Evolutionary conservation across 768 basidiomycete species (phyloP).

Genomic region (Coprinopsis sp.): DNA sequence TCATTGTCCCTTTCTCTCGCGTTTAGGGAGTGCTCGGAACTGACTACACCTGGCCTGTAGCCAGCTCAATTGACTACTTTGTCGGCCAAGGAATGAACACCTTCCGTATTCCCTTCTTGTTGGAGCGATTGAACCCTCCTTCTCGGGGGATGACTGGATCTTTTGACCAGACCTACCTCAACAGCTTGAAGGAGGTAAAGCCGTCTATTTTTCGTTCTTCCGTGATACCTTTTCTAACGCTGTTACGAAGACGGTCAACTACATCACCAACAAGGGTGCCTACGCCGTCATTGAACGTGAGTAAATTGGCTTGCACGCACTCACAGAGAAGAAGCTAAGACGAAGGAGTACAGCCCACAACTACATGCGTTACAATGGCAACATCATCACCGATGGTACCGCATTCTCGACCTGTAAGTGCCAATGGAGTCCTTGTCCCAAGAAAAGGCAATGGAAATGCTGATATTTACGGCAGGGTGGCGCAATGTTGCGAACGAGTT

Average conservation of each 20-base stretch:
- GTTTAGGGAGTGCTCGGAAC: slow-evolving; percentile 33
- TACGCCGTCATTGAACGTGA: slow-evolving; percentile 49
- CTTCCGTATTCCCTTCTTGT: slow-evolving; percentile 58
- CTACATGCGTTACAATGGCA: slow-evolving; percentile 55
- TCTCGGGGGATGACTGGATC: slow-evolving; percentile 49
- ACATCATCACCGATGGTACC: slow-evolving; percentile 39
- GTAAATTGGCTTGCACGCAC: neutral
- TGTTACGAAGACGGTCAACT: slow-evolving; percentile 43
- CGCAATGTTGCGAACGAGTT: too few relatives aligned
- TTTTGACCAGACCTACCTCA: slow-evolving; percentile 50
- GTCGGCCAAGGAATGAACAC: slow-evolving; percentile 53
- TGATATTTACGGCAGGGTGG: too few relatives aligned
- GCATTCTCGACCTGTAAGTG: slow-evolving; percentile 45
- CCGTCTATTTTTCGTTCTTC: neutral
- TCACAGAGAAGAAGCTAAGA: neutral
- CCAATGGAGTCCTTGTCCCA: neutral
- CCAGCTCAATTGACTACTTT: slow-evolving; percentile 45
- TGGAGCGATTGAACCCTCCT: slow-evolving; percentile 54
- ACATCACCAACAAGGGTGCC: slow-evolving; percentile 56
- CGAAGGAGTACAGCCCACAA: slow-evolving; percentile 37
- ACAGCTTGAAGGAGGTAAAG: slow-evolving; percentile 41
- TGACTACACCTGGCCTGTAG: slow-evolving; percentile 48
- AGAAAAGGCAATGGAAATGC: too few relatives aligned
- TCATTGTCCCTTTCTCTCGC: neutral
- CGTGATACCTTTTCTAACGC: neutral